Evolutionary conservation across 495 filamentous ascomycete genomes (phyloP).

Genomic region (Penicillium roqueforti): DNA sequence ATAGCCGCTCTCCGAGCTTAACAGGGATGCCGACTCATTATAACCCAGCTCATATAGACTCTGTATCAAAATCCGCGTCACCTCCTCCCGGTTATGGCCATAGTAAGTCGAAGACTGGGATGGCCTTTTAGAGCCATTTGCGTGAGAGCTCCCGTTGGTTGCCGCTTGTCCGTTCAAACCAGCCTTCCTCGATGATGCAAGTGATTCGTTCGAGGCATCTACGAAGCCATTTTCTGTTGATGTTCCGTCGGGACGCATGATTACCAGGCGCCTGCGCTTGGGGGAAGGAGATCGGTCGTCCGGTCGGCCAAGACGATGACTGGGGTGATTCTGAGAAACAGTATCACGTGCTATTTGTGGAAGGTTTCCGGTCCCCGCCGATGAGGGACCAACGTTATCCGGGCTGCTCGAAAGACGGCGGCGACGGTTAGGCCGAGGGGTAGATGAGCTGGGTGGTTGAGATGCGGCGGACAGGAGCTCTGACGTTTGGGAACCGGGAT

Average conservation of each 20-base stretch:
- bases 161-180: constrained; percentile 49
- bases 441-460: constrained; percentile 9
- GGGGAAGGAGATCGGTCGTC: constrained; percentile 42
- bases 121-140: constrained; percentile 46
- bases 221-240: constrained; percentile 46
- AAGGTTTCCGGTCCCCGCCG: constrained; percentile 18
- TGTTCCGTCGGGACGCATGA: constrained; percentile 57
- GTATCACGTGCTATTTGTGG: constrained; percentile 29
- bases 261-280: constrained; percentile 61
- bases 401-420: constrained; percentile 33
- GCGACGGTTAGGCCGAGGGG: constrained; percentile 17
- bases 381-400: constrained; percentile 14
- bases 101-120: constrained; percentile 49
- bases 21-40: constrained; percentile 61
- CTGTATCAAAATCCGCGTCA: constrained; percentile 90
- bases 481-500: constrained; percentile 16
- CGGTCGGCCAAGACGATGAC: constrained; percentile 24
- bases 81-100: constrained; percentile 89
- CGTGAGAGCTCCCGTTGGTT: constrained; percentile 40
- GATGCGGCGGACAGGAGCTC: constrained; percentile 7
- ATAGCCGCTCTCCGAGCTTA: constrained; percentile 81
- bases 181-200: constrained; percentile 39
- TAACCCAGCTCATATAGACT: constrained; percentile 86
- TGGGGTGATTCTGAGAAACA: constrained; percentile 23
- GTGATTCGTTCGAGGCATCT: constrained; percentile 46